Percentiles rank a stretch among this genome's conserved stretches.
Conservation (phyloP, 2,329 filamentous ascomycete species). For the Hymenoscyphus repandus region DNA sequence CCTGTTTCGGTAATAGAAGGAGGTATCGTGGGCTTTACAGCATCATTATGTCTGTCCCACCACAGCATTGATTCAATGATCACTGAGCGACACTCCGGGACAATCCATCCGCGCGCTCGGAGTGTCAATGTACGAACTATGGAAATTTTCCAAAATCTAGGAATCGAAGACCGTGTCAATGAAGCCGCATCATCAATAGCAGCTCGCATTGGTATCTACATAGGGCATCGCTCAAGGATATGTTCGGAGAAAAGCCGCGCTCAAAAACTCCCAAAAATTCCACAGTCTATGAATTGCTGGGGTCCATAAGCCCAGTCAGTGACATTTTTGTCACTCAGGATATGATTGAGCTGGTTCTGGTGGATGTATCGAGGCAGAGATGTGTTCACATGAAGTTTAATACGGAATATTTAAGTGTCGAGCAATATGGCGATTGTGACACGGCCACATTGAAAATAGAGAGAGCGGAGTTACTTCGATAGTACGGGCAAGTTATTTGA, state of each 20-base stretch:
- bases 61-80: constrained; percentile 31
- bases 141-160: constrained; percentile 33
- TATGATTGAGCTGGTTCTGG: constrained; percentile 36
- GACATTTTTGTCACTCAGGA: constrained; percentile 36
- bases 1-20: constrained; percentile 36
- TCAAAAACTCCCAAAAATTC: constrained; percentile 14
- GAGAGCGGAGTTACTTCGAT: constrained; percentile 4
- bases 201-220: constrained; percentile 19
- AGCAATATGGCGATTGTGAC: constrained; percentile 26
- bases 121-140: constrained; percentile 36
- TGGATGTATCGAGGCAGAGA: constrained; percentile 29
- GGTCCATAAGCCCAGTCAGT: constrained; percentile 14
- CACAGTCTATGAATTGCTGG: constrained; percentile 20
- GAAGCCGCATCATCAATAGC: constrained; percentile 19
- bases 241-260: constrained; percentile 17
- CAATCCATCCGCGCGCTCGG: constrained; percentile 35
- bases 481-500: constrained; percentile 33
- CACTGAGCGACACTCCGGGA: constrained; percentile 33
- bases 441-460: constrained; percentile 23
- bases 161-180: constrained; percentile 23
- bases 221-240: constrained; percentile 16
- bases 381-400: constrained; percentile 34
- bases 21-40: constrained; percentile 36
- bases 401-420: constrained; percentile 24
- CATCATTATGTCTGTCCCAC: constrained; percentile 34